These are phyloP conservation scores for Mytilinidion resinicola DNA, from an alignment of 495 filamentous ascomycete genomes.

Conservation along the genomic window DNA sequence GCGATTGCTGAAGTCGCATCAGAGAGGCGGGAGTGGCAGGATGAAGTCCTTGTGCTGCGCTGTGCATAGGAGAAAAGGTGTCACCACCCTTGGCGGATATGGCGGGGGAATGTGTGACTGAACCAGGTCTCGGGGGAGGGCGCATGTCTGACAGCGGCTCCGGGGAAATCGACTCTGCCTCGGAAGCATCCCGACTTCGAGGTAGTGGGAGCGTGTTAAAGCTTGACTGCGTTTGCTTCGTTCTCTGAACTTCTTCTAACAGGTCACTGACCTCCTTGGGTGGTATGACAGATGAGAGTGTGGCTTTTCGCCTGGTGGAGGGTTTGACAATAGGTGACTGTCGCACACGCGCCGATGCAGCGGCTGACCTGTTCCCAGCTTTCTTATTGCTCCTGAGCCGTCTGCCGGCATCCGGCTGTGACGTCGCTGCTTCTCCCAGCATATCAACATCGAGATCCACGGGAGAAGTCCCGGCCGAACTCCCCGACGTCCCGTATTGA, in stretches of 20 bases:
- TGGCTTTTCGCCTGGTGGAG: constrained; percentile 51
- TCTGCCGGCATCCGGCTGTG: constrained; percentile 19
- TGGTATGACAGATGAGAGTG: constrained; percentile 28
- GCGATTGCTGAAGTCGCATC: constrained; percentile 28
- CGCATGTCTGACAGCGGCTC: constrained; percentile 69
- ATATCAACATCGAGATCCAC: constrained; percentile 32
- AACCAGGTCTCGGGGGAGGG: constrained; percentile 53
- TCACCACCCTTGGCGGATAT: constrained; percentile 31
- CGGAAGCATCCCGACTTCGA: constrained; percentile 53
- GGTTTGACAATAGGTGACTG: constrained; percentile 86
- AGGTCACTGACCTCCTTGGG: constrained; percentile 32
- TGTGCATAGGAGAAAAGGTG: neutral
- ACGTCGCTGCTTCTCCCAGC: constrained; percentile 18
- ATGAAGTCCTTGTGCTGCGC: constrained; percentile 8
- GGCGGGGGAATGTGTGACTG: constrained; percentile 49
- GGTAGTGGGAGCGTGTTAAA: constrained; percentile 20
- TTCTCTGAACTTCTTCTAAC: constrained; percentile 32
- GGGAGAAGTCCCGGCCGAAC: constrained; percentile 32
- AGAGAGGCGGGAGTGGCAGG: constrained; percentile 37
- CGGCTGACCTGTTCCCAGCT: constrained; percentile 32
- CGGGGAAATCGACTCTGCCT: constrained; percentile 63
- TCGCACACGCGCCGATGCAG: constrained; percentile 36
- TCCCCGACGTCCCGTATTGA: constrained; percentile 27
- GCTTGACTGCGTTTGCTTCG: constrained; percentile 13
- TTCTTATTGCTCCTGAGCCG: constrained; percentile 25